Percentiles rank a stretch among this genome's conserved stretches.
Conservation (phyloP, 257 asterid genomes). For the Lycium barbarum region DNA sequence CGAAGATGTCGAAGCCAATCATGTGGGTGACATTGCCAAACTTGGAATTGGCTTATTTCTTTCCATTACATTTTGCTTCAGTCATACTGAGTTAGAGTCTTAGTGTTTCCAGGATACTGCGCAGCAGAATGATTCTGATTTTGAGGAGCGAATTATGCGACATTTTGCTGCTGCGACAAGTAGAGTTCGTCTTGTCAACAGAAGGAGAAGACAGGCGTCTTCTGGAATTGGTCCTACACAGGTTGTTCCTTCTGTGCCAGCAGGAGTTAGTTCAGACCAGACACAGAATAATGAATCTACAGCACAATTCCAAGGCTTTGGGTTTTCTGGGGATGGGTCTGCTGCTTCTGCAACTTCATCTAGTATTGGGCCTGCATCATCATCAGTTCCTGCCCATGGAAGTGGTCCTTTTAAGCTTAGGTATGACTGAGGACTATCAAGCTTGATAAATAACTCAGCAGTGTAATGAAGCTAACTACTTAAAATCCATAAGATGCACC, state of each 20-base stretch:
- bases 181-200: conserved; percentile 42
- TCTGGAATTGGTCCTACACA: conserved; percentile 42
- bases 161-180: conserved; percentile 48
- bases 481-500: not conserved
- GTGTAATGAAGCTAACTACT: not conserved
- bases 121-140: conserved; percentile 42
- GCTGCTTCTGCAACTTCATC: conserved; percentile 35
- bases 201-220: conserved; percentile 49
- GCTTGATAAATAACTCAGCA: not conserved
- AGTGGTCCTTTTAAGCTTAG: conserved; percentile 41
- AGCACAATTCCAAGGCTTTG: conserved; percentile 31
- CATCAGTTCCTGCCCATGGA: conserved; percentile 30
- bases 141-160: conserved; percentile 47
- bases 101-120: conserved; percentile 44
- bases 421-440: conserved; percentile 37
- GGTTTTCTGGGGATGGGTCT: conserved; percentile 28
- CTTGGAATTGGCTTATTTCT: conserved; percentile 7
- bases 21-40: conserved; percentile 37
- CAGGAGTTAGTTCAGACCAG: conserved; percentile 36
- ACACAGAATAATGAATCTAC: conserved; percentile 26
- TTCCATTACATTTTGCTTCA: not conserved
- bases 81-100: conserved; percentile 8
- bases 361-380: conserved; percentile 31
- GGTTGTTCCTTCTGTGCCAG: conserved; percentile 42
- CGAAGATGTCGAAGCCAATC: conserved; percentile 42